Base-by-base conservation (phyloP, 2,329 filamentous ascomycete species). In the Fusarium pilosicola region DNA sequence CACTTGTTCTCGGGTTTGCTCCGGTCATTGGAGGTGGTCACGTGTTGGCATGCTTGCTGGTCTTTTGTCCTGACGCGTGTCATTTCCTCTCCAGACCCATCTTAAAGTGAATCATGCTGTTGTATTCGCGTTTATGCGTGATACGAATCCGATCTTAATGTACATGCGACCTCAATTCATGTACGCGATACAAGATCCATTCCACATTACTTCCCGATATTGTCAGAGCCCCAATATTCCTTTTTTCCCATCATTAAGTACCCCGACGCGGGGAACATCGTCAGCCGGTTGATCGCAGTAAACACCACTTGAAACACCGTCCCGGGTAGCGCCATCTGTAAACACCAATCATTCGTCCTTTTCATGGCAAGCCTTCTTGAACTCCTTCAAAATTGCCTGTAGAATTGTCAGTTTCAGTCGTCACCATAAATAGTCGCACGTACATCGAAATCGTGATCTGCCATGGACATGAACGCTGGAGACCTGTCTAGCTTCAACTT, bases 381-480 rank as follows among this genome's bases (percentile, higher is more conserved):
- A 76, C 51, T 76, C 74, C 20, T 71, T 74, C 56, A 76, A 36
- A 26, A 76, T 75, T 38, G 62, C 64, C 74, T 76, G 7, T 2
- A 24, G 14, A 28, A 49, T 9, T 4, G 36, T 76, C 42, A 76
- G 71, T 24, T 48, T 12, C 26, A 11, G 11, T 22, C 11, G 6
- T n/a, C n/a, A 24, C 9, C 5, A 41, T 7, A 4, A 18, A 15
- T 17, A 9, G 24, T 36, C 34, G 17, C 39, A 70, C 77, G 48
- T 58, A 88, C 85, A 74, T 83, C 80, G 51, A 90, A 91, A 38
- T 87, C 83, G 62, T 89, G 87, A 64, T 89, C 84, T 32, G 83
- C 85, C 81, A 91, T 84, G 8, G 86, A 88, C 51, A 85, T 86
- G 75, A 90, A 91, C 0, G 87, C 83, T 0, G 68, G 39, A 13